These are phyloP conservation scores for Trichoderma sp. DNA, from an alignment of 2,329 filamentous ascomycete species.

Conservation along the genomic window DNA sequence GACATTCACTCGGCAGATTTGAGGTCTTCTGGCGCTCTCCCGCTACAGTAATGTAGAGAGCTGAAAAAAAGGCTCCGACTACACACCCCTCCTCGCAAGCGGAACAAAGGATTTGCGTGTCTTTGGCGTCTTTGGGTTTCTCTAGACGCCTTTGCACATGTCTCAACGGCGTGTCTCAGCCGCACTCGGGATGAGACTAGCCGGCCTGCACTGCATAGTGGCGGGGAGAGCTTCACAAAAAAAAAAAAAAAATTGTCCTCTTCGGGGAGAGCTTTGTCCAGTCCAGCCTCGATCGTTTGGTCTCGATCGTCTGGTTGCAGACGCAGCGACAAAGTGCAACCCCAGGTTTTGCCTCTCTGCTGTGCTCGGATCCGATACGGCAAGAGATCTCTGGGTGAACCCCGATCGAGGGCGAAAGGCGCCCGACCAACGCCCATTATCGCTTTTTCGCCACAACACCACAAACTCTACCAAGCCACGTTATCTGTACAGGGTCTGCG, in stretches of 20 bases:
- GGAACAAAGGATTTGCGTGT: not conserved
- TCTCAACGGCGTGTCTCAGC: slow-evolving; percentile 12
- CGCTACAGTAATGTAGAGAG: not conserved
- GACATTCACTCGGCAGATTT: not conserved
- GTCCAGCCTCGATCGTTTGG: not conserved
- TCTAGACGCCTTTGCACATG: not conserved
- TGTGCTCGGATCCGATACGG: slow-evolving; percentile 16
- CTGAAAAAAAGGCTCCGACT: not conserved
- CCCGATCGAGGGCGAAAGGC: slow-evolving; percentile 13
- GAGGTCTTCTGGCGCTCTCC: not conserved
- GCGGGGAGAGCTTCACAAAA: not conserved
- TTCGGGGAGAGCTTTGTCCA: not conserved
- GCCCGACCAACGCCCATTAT: slow-evolving; percentile 9
- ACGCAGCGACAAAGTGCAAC: slow-evolving; percentile 4
- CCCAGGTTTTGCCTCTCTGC: slow-evolving; percentile 20
- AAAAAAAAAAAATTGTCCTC: not conserved
- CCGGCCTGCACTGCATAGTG: not conserved
- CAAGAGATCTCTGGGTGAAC: not conserved
- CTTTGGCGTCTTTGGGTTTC: not conserved
- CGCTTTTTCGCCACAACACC: slow-evolving; percentile 23
- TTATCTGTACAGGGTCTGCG: slow-evolving; percentile 10
- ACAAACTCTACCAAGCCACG: slow-evolving; percentile 17
- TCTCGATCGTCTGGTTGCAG: not conserved
- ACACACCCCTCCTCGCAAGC: slow-evolving; percentile 5
- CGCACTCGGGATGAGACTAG: not conserved